Evolutionary conservation across 1,284 basidiomycete species (phyloP).

Genomic region (Trichosporon sp.): DNA sequence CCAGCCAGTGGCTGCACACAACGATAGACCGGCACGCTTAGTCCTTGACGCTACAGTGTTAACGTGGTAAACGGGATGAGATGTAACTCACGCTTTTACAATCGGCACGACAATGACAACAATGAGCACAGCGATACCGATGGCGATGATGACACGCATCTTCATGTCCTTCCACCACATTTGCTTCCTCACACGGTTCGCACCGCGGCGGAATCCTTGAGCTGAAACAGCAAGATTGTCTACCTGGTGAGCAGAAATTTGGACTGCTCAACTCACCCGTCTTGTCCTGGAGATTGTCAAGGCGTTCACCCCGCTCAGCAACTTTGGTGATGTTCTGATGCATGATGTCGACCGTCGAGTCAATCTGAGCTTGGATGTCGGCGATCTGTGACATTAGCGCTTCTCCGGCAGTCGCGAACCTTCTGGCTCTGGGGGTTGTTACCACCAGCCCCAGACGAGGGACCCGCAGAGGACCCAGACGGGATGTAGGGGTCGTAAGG

Average conservation of each 20-base stretch:
- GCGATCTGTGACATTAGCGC: constrained; percentile 65
- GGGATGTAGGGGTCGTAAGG: constrained; percentile 96
- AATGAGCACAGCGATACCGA: constrained; percentile 82
- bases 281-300: constrained; percentile 96
- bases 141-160: constrained; percentile 66
- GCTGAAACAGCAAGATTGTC: constrained; percentile 98
- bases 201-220: constrained; percentile 95
- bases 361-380: constrained; percentile 90
- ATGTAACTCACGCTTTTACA: constrained; percentile 66
- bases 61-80: neutral
- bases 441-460: constrained; percentile 31
- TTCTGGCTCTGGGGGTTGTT: constrained; percentile 64
- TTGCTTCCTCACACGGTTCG: constrained; percentile 96
- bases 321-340: constrained; percentile 90
- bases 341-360: constrained; percentile 95
- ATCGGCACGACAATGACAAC: constrained; percentile 91
- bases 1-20: neutral
- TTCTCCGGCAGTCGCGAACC: constrained; percentile 33
- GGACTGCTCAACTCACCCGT: constrained; percentile 70
- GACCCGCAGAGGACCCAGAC: constrained; percentile 64
- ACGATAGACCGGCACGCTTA: neutral
- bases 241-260: constrained; percentile 46
- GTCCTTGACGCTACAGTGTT: constrained; percentile 26
- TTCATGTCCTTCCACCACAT: constrained; percentile 96
- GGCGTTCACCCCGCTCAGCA: constrained; percentile 88